Conservation (phyloP, 192 early-diverging fungal genomes). For the Geranomyces michiganensis region DNA sequence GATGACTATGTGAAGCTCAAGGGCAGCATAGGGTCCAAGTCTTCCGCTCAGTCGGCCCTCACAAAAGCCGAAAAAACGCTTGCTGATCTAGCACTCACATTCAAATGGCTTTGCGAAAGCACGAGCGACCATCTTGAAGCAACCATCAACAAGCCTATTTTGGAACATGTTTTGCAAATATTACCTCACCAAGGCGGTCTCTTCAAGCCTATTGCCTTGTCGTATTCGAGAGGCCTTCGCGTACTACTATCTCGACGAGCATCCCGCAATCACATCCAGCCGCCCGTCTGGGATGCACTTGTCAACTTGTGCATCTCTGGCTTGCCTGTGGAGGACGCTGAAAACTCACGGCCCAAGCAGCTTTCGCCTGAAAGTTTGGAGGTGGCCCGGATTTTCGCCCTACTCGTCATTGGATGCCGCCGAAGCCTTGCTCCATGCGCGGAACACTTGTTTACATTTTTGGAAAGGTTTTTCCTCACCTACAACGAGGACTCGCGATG, state of each 20-base stretch:
- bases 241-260: conserved; percentile 11
- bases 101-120: conserved; percentile 24
- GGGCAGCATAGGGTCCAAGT: not conserved
- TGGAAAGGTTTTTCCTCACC: conserved; percentile 9
- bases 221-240: conserved; percentile 19
- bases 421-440: not conserved
- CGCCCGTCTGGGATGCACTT: conserved; percentile 14
- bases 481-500: conserved; percentile 16
- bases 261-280: conserved; percentile 21
- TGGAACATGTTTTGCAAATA: conserved; percentile 26
- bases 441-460: conserved; percentile 17
- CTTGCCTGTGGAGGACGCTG: not conserved
- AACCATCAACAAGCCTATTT: conserved; percentile 1
- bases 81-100: conserved; percentile 6
- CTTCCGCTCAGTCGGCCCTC: not conserved
- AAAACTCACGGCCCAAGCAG: not conserved
- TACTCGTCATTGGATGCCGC: conserved; percentile 24
- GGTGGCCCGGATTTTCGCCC: conserved; percentile 9
- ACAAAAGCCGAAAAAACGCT: conserved; percentile 1
- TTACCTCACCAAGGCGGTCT: conserved; percentile 27
- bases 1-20: not conserved
- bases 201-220: conserved; percentile 24
- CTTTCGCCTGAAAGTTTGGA: conserved; percentile 16
- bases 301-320: conserved; percentile 14
- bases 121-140: not conserved